These are phyloP conservation scores for Eutrema heterophyllum DNA, from an alignment of 345 rosid species.

Conservation along the genomic window DNA sequence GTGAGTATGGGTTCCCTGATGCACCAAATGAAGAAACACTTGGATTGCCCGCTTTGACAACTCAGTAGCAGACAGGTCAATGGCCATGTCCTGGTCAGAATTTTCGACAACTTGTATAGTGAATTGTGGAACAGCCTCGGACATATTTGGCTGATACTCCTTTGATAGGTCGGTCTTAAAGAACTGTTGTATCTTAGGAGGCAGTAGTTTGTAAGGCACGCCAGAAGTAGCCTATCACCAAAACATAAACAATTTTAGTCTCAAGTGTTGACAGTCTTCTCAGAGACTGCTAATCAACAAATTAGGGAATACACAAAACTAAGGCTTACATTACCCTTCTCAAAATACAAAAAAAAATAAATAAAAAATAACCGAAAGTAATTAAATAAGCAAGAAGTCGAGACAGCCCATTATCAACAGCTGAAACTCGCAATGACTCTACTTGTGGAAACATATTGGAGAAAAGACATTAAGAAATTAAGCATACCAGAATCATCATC, in stretches of 20 bases:
- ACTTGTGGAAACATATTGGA: background rate
- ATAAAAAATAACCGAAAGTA: background rate
- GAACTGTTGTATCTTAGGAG: slow-evolving; percentile 57
- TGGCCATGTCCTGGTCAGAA: slow-evolving; percentile 51
- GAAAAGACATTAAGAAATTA: slow-evolving; percentile 6
- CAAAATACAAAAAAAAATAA: background rate
- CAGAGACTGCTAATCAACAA: slow-evolving; percentile 16
- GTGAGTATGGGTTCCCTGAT: slow-evolving; percentile 51
- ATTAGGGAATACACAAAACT: background rate
- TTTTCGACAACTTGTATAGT: slow-evolving; percentile 47
- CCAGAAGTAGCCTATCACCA: slow-evolving; percentile 83
- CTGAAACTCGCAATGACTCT: too few species aligned
- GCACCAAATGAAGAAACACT: slow-evolving; percentile 58
- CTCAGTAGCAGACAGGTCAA: slow-evolving; percentile 57
- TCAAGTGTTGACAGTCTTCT: slow-evolving; percentile 7
- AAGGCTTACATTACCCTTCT: slow-evolving; percentile 9
- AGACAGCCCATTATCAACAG: background rate
- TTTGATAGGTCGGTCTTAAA: slow-evolving; percentile 55
- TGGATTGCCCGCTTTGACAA: slow-evolving; percentile 61
- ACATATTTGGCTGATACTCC: slow-evolving; percentile 34
- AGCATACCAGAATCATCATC: slow-evolving; percentile 73
- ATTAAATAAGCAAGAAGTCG: slow-evolving; percentile 2
- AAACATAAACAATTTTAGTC: slow-evolving; percentile 10
- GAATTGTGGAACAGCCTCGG: slow-evolving; percentile 57
- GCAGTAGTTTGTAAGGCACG: slow-evolving; percentile 53